Percentiles rank a stretch among this genome's conserved stretches.
Evolutionary conservation across 2,329 filamentous ascomycete species (phyloP).

Genomic region (Tolypocladium sp.): DNA sequence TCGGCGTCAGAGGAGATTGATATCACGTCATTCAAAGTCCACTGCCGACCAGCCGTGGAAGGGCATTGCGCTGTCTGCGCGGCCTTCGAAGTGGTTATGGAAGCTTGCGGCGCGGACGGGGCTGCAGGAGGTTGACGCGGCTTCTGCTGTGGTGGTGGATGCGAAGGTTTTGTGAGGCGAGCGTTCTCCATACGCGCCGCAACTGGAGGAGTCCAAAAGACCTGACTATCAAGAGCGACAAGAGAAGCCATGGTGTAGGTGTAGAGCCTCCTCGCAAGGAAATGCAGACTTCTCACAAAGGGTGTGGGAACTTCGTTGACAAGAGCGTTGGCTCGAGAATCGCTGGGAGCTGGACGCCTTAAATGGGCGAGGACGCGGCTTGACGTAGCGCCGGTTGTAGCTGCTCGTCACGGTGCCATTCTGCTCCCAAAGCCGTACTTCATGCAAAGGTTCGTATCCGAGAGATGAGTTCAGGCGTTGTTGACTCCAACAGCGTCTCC

Average conservation of each 20-base stretch:
- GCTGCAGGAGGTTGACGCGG: not conserved
- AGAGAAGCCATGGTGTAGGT: not conserved
- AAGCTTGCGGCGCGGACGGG: not conserved
- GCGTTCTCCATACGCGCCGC: not conserved
- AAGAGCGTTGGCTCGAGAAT: not conserved
- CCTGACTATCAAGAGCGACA: not conserved
- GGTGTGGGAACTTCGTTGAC: not conserved
- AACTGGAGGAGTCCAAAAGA: not conserved
- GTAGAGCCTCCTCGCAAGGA: not conserved
- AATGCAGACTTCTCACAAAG: not conserved
- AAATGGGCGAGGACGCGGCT: not conserved
- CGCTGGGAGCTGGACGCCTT: not conserved
- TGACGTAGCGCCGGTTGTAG: too few relatives aligned
- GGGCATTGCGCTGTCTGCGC: not conserved
- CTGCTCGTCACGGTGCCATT: too few relatives aligned
- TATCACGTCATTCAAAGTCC: not conserved
- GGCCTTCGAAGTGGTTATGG: not conserved
- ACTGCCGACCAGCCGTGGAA: not conserved
- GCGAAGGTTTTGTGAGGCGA: too few relatives aligned
- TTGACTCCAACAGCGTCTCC: too few relatives aligned
- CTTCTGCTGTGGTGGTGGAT: not conserved
- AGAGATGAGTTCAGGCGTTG: too few relatives aligned
- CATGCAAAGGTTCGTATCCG: too few relatives aligned
- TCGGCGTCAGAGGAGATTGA: slow-evolving; percentile 1
- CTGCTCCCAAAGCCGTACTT: too few relatives aligned